Conservation (phyloP, 345 rosid genomes). For the Gossypium bickii region DNA sequence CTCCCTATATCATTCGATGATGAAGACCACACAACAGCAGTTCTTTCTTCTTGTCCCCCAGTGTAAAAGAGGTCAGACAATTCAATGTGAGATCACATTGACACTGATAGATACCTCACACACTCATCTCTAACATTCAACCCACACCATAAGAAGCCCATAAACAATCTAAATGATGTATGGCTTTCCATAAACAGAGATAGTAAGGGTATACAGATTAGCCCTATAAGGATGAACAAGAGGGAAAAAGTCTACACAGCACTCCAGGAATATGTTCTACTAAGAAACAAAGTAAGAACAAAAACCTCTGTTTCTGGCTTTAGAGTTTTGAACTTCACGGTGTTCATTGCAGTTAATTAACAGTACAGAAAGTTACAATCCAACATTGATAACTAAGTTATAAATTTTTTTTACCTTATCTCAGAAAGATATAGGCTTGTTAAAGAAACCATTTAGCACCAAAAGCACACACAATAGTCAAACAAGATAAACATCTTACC, state of each 20-base stretch:
- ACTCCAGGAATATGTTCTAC: neutral
- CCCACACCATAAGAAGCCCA: conserved; percentile 4
- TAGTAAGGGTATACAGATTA: neutral
- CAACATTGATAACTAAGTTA: neutral
- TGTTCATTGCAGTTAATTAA: neutral
- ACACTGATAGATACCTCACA: conserved; percentile 10
- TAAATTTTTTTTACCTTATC: neutral
- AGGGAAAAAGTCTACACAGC: neutral
- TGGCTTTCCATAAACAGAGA: neutral
- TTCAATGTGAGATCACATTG: neutral
- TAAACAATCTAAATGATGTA: conserved; percentile 3
- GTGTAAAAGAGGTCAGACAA: neutral
- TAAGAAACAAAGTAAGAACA: neutral
- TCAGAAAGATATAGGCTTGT: neutral
- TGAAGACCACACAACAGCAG: conserved; percentile 6
- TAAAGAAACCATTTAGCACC: conserved; percentile 12
- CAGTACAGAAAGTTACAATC: neutral
- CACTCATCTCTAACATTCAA: conserved; percentile 15
- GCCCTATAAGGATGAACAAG: conserved; percentile 1
- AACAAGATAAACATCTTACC: conserved; percentile 49
- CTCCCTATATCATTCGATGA: conserved; percentile 11
- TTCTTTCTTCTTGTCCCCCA: conserved; percentile 8
- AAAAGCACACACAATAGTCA: conserved; percentile 9
- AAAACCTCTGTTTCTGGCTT: neutral
- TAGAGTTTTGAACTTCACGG: neutral